Percentiles rank a stretch among this genome's conserved stretches.
Evolutionary conservation across 768 basidiomycete genomes (phyloP).

Genomic region (Tricholoma hemisulphureum): DNA sequence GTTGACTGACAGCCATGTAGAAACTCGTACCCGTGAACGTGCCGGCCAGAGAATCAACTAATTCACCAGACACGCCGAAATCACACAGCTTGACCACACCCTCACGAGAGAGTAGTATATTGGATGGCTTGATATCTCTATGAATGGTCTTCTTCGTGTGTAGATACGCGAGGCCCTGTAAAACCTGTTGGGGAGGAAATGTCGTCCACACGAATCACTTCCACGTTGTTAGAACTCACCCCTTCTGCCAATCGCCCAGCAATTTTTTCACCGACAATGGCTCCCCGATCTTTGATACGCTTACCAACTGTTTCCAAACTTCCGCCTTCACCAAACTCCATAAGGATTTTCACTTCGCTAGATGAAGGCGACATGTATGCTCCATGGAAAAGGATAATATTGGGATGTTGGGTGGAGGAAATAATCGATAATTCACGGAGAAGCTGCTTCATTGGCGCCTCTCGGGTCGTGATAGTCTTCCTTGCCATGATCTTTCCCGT

Average conservation of each 20-base stretch:
- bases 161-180: conserved; percentile 92
- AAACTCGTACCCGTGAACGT: conserved; percentile 98
- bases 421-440: conserved; percentile 91
- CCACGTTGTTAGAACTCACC: conserved; percentile 44
- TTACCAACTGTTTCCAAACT: conserved; percentile 88
- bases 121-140: conserved; percentile 93
- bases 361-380: conserved; percentile 85
- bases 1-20: conserved; percentile 91
- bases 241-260: conserved; percentile 92
- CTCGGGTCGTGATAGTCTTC: conserved; percentile 89
- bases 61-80: conserved; percentile 96
- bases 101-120: conserved; percentile 84
- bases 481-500: conserved; percentile 84
- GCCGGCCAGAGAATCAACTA: conserved; percentile 86
- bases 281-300: conserved; percentile 75
- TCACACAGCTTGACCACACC: conserved; percentile 92
- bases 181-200: conserved; percentile 46
- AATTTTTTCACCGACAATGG: conserved; percentile 81
- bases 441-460: conserved; percentile 90
- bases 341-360: conserved; percentile 92
- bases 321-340: conserved; percentile 88
- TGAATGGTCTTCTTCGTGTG: conserved; percentile 92
- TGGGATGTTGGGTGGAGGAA: conserved; percentile 76
- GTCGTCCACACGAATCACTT: background rate
- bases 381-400: conserved; percentile 91